Evolutionary conservation across 768 basidiomycete genomes (phyloP).

Genomic region (Termitomyces sp.): DNA sequence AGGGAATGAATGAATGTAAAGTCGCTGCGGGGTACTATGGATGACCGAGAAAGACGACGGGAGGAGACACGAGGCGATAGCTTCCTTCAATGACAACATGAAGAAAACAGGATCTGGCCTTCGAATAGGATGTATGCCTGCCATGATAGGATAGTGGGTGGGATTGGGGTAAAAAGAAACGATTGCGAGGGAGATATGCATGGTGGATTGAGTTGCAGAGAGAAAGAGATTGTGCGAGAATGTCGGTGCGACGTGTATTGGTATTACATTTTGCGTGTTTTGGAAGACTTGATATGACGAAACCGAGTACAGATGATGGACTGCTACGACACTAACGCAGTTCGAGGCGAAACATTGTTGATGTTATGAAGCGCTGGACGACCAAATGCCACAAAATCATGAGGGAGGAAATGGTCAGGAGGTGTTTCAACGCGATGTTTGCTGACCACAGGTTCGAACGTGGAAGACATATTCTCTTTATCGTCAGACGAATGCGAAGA

Average conservation of each 20-base stretch:
- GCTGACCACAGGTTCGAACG: conserved; percentile 71
- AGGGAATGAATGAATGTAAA: conserved; percentile 36
- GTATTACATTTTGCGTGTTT: conserved; percentile 82
- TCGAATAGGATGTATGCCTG: conserved; percentile 47
- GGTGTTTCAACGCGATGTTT: conserved; percentile 65
- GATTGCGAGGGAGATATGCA: conserved; percentile 66
- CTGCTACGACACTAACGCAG: conserved; percentile 57
- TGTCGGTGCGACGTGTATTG: conserved; percentile 65
- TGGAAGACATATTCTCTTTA: conserved; percentile 75
- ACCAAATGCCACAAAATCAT: conserved; percentile 78
- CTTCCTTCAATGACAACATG: conserved; percentile 22
- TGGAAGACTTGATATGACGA: conserved; percentile 40
- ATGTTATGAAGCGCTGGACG: conserved; percentile 76
- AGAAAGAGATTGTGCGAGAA: conserved; percentile 57
- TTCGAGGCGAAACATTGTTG: conserved; percentile 65
- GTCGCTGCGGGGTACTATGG: conserved; percentile 36
- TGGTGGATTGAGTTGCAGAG: conserved; percentile 64
- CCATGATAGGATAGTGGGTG: conserved; percentile 45
- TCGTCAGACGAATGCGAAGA: conserved; percentile 54
- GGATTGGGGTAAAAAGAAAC: conserved; percentile 39
- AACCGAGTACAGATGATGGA: conserved; percentile 30
- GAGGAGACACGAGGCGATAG: conserved; percentile 22
- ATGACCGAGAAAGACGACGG: conserved; percentile 36
- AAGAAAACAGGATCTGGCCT: conserved; percentile 26
- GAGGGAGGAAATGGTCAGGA: conserved; percentile 75